Conservation (phyloP, 2,329 filamentous ascomycete species). For the Penicillium sp. region DNA sequence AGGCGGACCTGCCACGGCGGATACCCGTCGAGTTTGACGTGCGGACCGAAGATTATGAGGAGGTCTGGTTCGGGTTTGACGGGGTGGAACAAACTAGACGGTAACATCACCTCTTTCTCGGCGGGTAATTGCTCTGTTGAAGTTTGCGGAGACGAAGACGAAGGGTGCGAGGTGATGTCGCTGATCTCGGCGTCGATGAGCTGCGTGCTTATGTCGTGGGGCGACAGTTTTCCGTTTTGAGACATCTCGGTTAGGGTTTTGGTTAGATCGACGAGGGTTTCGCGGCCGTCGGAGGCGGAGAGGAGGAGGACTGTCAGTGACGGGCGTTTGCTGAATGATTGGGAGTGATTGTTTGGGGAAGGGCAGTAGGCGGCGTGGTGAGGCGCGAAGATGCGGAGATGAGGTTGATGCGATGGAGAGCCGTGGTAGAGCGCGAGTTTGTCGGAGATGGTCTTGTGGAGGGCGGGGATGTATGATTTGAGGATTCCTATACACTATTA, state of each 20-base stretch:
- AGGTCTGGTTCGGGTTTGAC: constrained; percentile 89
- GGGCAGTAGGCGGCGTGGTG: constrained; percentile 54
- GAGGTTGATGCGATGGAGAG: constrained; percentile 58
- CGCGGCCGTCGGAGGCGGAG: constrained; percentile 81
- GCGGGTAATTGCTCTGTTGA: too few species aligned
- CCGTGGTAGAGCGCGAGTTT: constrained; percentile 89
- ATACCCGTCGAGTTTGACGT: constrained; percentile 81
- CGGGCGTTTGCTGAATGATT: constrained; percentile 19
- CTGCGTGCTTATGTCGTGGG: constrained; percentile 77
- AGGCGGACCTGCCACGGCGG: constrained; percentile 94
- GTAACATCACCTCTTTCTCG: too few species aligned
- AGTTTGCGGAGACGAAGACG: constrained; percentile 13
- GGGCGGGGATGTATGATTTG: constrained; percentile 82
- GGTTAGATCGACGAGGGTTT: constrained; percentile 92
- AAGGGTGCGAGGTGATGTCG: constrained; percentile 46
- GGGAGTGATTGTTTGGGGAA: constrained; percentile 5
- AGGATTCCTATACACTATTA: constrained; percentile 61
- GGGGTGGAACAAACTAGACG: constrained; percentile 6
- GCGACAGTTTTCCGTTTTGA: constrained; percentile 76
- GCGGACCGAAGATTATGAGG: constrained; percentile 79
- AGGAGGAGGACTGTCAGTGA: constrained; percentile 68
- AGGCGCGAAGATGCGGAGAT: constrained; percentile 68
- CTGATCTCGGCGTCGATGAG: constrained; percentile 85
- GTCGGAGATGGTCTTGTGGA: constrained; percentile 72
- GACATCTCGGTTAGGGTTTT: constrained; percentile 94